Percentiles rank a stretch among this genome's conserved stretches.
Conservation (phyloP, 495 filamentous ascomycete genomes). For the Terfezia boudieri region DNA sequence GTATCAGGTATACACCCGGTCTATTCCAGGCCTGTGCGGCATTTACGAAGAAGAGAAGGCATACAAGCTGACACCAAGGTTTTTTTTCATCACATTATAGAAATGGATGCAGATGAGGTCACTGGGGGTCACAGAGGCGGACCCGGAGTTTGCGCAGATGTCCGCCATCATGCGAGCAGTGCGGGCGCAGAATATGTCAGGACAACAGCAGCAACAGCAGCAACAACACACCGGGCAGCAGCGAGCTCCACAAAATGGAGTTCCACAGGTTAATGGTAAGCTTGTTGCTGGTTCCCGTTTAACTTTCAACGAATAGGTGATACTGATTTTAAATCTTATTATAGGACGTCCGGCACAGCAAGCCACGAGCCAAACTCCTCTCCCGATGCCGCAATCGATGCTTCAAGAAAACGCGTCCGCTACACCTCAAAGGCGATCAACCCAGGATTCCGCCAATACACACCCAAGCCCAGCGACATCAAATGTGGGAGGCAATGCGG, state of each 20-base stretch:
- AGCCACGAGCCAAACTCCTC: background rate
- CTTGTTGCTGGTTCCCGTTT: background rate
- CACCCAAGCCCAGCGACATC: slow-evolving; percentile 3
- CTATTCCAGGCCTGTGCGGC: background rate
- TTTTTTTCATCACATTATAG: slow-evolving; percentile 1
- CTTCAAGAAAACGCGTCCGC: slow-evolving; percentile 2
- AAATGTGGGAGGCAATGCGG: background rate
- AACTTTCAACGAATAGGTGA: too few relatives aligned
- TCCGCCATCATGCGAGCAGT: slow-evolving; percentile 12
- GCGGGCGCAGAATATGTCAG: slow-evolving; percentile 11
- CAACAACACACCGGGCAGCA: slow-evolving; percentile 14
- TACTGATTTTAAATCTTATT: too few relatives aligned
- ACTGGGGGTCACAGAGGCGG: slow-evolving; percentile 14
- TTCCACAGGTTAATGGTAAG: slow-evolving; percentile 16
- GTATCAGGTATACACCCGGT: slow-evolving; percentile 10
- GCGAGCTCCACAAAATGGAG: slow-evolving; percentile 9
- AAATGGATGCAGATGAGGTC: slow-evolving; percentile 18
- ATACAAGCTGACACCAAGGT: slow-evolving; percentile 5
- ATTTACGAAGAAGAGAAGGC: background rate
- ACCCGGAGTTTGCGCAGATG: slow-evolving; percentile 18
- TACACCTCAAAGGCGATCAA: slow-evolving; percentile 6
- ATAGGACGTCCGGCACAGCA: background rate
- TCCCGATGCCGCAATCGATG: background rate
- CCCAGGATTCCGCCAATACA: slow-evolving; percentile 8
- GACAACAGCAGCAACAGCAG: slow-evolving; percentile 9